Base-by-base conservation (phyloP, 2,329 filamentous ascomycete genomes). In the Monosporascus sp. region DNA sequence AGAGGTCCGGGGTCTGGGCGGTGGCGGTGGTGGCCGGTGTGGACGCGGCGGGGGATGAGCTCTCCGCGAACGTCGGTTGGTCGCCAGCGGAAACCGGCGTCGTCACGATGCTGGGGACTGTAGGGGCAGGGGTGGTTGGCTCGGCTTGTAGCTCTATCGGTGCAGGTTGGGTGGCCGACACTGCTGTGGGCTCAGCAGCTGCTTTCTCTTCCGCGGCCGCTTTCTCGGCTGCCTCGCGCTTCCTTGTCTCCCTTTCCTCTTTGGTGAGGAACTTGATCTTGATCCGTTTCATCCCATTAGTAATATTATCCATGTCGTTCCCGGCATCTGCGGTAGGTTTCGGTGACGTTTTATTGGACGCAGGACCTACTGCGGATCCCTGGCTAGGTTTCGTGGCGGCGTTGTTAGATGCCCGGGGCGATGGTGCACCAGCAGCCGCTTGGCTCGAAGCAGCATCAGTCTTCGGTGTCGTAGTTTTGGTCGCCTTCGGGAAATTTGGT, bases 191-290 rank as follows among this genome's bases (percentile, higher is more conserved):
- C 20, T 51, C 31, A 17, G 31, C 50, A 38, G 49, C 48, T 24
- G 51, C 43, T 26, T 54, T 59, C 40, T 54, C 60, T 49, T 61
- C 56, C 46, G 56, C 59, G 26, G 64, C 62, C 7, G 63, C 60
- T 52, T 62, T 65, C n/a, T 77, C 76, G 22, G 73, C 76, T 1
- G 79, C 81, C 48, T 83, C 82, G 59, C 76, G 78, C 61, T 77
- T 76, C 26, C 73, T 76, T 2, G 79, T 81, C 49, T 83, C 82
- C 59, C 76, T 79, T 61, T 84, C 79, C 40, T 81, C 75, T 55
- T 83, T 76, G 2, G 81, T 84, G 40, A 85, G 73, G 24, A 86
- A 66, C 50, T 80, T 85, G 61, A 86, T 82, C 64, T 80, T 84
- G 54, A 86, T 81, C 65, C 80, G 84, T 65, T 81, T 84, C 77